Percentiles rank a stretch among this genome's conserved stretches.
phyloP scores from a whole-genome alignment of 306 rosid species.

The Quercus variabilis region DNA sequence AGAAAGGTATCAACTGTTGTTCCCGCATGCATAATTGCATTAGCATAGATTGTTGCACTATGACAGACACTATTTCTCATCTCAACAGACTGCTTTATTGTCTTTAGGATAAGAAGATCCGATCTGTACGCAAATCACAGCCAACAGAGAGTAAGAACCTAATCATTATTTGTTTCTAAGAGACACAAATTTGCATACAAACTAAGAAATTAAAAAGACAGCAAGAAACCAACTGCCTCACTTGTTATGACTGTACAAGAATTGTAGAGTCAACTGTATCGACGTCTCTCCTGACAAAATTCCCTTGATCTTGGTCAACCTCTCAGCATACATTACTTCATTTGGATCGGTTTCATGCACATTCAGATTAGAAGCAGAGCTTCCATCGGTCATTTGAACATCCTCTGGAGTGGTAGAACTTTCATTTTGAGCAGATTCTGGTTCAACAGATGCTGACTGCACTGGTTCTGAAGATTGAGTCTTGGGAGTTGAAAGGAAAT shows the following conservation, averaged over 20 bases:
- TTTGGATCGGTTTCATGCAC: slow-evolving; percentile 63
- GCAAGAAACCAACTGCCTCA: slow-evolving; percentile 38
- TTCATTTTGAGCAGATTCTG: slow-evolving; percentile 54
- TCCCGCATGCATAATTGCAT: slow-evolving; percentile 99
- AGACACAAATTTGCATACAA: slow-evolving; percentile 8
- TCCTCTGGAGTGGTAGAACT: slow-evolving; percentile 53
- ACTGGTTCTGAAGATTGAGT: slow-evolving; percentile 46
- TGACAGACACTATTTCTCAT: slow-evolving; percentile 98
- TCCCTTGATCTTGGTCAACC: slow-evolving; percentile 79
- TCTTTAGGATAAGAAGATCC: slow-evolving; percentile 93
- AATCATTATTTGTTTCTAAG: background rate
- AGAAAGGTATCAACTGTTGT: slow-evolving; percentile 94
- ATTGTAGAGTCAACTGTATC: slow-evolving; percentile 83
- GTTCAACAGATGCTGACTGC: slow-evolving; percentile 50
- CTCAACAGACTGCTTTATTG: slow-evolving; percentile 96
- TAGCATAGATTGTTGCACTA: slow-evolving; percentile 94
- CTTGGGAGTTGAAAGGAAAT: slow-evolving; percentile 68
- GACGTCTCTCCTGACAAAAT: slow-evolving; percentile 94
- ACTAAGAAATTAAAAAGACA: slow-evolving; percentile 1
- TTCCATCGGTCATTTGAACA: slow-evolving; percentile 80
- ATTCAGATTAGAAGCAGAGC: slow-evolving; percentile 31
- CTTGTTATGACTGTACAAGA: slow-evolving; percentile 97
- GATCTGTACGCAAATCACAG: slow-evolving; percentile 52
- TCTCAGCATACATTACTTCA: slow-evolving; percentile 74
- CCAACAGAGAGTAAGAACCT: slow-evolving; percentile 27